Evolutionary conservation across 371 early-diverging fungal species (phyloP), one percentile per base, ranked within the genome.

Genomic region (Mortierella sp.): DNA sequence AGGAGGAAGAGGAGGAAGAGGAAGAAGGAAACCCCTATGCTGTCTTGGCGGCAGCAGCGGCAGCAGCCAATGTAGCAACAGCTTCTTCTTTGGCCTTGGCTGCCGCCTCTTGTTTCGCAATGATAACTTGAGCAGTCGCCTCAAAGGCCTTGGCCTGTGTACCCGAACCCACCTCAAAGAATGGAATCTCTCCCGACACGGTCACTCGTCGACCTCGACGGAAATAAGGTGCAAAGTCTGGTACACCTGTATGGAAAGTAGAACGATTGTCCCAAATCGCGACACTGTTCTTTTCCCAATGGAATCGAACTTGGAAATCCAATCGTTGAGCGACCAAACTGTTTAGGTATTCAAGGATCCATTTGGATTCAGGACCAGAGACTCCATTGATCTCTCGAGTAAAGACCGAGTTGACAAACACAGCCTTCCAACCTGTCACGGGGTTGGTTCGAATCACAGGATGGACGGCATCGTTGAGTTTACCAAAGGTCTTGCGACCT

Each of bases 191-290:
- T 11, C 82, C 87, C 55, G 85, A 84, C 51, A 85, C 83, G 19
- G 87, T 85, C 9, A 89, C 76, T 37, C 89, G 82, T 57, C 75
- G 74, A 9, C 88, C 89, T 1, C 82, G 75, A 51, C 82, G 84
- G 51, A 72, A 75, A 61, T 83, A 69, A n/a, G 83, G 80, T 30
- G 75, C 67, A 57, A 87, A 88, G 64, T 88, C 88, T 57, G 85
- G 87, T 21, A 87, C 74, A 23, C 89, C 89, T 26, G 86, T 82
- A 64, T 89, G 89, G 65, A 71, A 80, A 3, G 87, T 82, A 9
- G 71, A 70, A 19, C 90, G 82, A 74, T 91, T 91, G 66, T 89
- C 90, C 92, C 92, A 91, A 43, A 91, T 86, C 19, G 90, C 92
- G 7, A 91, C 88, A 57, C 84, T 84, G 74, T 90, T 80, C 67